Base-by-base conservation (phyloP, 129 eudicot genomes). In the Logfia minima region DNA sequence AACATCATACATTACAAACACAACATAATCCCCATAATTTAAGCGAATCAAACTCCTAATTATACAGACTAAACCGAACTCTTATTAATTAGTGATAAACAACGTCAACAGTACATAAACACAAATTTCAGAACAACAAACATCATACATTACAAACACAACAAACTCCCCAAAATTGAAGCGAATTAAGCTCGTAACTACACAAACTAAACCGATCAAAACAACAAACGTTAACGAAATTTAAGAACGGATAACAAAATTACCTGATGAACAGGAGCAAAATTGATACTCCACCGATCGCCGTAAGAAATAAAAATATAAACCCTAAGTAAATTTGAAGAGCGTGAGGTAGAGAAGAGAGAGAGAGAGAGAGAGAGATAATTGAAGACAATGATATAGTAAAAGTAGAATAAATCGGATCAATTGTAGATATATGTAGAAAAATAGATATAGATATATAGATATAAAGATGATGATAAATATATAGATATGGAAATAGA, bases 251-350 rank as follows among this genome's bases (percentile, higher is more conserved):
- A 14, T 2, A 5, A 48, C 16, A 16, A 17, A 69, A 51, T 75
- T 63, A 82, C 82, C 85, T 67, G 24, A 65, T 37, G 52, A 53
- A 59, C 53, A 22, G 28, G 6, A 70, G 8, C 10, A 11, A 8
- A 63, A 76, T 28, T 64, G 74, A 68, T 56, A 70, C 22, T 5
- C n/a, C 59, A 39, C 17, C 72, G 76, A 71, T 48, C 72, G 77
- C 19, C 71, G 77, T 13, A 77, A 48, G 31, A 51, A 37, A 66
- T 43, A 66, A 55, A 62, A 32, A 66, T 8, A 21, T 55, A 80
- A 66, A 75, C 66, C 84, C 71, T 75, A 19, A 79, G 58, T 37
- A 26, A 71, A 31, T 65, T 5, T 13, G 68, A 51, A 67, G 43
- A 81, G 43, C 23, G 59, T 39, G 59, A 51, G 26, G 61, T 31